Conservation (phyloP, 768 basidiomycete genomes). For the Amanita jacksonii region DNA sequence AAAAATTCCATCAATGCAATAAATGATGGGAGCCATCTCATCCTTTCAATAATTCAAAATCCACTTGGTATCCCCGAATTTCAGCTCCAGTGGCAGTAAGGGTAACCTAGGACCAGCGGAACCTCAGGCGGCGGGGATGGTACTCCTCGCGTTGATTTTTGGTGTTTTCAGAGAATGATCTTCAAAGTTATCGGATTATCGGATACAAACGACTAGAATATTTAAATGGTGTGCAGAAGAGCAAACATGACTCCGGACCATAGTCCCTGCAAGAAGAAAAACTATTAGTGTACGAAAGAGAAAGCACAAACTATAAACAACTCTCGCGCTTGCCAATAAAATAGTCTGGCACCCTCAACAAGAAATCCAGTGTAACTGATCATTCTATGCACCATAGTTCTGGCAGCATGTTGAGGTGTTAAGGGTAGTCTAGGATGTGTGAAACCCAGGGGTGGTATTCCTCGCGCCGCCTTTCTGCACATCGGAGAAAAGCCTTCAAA, state of each 20-base stretch:
- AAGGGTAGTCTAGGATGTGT: constrained; percentile 49
- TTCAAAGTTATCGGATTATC: no score
- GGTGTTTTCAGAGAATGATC: no score
- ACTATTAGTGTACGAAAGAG: no score
- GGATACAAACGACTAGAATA: no score
- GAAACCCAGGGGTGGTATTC: constrained; percentile 41
- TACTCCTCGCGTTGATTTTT: constrained; percentile 63
- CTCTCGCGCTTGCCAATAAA: constrained; percentile 80
- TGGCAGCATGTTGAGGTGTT: constrained; percentile 44
- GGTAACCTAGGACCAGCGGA: constrained; percentile 48
- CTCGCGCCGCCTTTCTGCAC: constrained; percentile 33
- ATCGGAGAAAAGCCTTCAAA: constrained; percentile 21
- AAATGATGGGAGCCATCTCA: constrained; percentile 93
- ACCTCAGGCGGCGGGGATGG: constrained; percentile 65
- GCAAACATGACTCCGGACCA: no score
- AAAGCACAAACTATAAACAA: no score
- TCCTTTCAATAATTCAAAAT: constrained; percentile 71
- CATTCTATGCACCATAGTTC: constrained; percentile 67
- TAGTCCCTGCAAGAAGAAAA: no score
- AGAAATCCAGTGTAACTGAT: constrained; percentile 70
- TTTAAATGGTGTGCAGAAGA: no score
- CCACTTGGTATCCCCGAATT: constrained; percentile 49
- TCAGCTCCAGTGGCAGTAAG: constrained; percentile 59
- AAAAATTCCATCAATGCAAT: constrained; percentile 79
- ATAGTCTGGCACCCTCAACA: constrained; percentile 73